Percentiles rank a stretch among this genome's conserved stretches.
Conservation (phyloP, 768 basidiomycete species). For the Suillus cothurnatus region DNA sequence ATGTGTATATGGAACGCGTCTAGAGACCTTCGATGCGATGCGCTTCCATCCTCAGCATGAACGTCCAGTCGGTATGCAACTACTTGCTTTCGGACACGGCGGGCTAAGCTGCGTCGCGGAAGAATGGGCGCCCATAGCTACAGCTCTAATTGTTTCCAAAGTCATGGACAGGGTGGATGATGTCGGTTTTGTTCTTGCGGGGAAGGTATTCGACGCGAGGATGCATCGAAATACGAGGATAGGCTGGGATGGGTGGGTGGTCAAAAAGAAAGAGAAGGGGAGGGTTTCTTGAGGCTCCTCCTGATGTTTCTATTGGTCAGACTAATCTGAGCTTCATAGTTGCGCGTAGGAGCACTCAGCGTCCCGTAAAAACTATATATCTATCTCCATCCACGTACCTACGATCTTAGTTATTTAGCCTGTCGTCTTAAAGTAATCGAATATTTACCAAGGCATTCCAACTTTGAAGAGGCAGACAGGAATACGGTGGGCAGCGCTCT, state of each 20-base stretch:
- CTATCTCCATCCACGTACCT: neutral
- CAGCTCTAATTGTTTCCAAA: constrained; percentile 47
- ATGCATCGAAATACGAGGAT: constrained; percentile 34
- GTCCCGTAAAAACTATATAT: neutral
- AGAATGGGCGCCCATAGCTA: constrained; percentile 54
- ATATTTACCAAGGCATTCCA: neutral
- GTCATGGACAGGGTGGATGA: constrained; percentile 40
- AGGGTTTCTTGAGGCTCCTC: neutral
- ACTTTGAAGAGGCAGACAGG: neutral
- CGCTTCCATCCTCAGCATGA: constrained; percentile 35
- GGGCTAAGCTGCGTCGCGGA: constrained; percentile 41
- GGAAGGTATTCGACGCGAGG: neutral
- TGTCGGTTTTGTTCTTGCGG: constrained; percentile 25
- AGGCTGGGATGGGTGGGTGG: constrained; percentile 49
- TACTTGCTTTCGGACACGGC: constrained; percentile 49
- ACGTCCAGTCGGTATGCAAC: constrained; percentile 21
- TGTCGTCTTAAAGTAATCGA: neutral
- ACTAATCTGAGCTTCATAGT: neutral
- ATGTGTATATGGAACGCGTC: constrained; percentile 27
- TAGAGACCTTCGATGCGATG: constrained; percentile 48
- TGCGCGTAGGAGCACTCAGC: neutral
- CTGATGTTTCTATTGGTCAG: neutral
- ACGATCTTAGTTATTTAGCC: neutral
- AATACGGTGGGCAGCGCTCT: neutral
- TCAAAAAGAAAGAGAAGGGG: constrained; percentile 9